Evolutionary conservation across 2,329 filamentous ascomycete species (phyloP).

Genomic region (Aspergillus sp.): DNA sequence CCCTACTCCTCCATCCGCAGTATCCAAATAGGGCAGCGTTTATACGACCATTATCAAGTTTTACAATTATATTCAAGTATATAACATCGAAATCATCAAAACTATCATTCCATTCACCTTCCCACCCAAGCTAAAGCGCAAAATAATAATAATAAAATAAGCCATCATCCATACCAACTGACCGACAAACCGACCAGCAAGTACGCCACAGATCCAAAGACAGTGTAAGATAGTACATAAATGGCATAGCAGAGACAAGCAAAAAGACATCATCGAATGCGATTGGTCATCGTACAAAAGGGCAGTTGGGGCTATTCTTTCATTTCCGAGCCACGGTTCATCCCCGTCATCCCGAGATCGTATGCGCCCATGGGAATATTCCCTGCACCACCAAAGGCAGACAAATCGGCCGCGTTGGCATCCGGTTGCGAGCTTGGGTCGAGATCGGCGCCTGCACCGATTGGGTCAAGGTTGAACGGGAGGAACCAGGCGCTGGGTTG

Average conservation of each 20-base stretch:
- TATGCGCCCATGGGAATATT: constrained; percentile 29
- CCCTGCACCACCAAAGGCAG: constrained; percentile 20
- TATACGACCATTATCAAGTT: too few species aligned
- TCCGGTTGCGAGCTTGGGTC: constrained; percentile 17
- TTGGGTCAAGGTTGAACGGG: constrained; percentile 84
- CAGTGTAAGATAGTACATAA: not conserved
- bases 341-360: constrained; percentile 26
- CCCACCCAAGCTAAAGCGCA: not conserved
- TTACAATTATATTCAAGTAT: too few species aligned
- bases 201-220: too few species aligned
- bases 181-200: too few species aligned
- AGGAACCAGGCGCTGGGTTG: constrained; percentile 78
- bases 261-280: not conserved
- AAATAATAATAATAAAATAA: not conserved
- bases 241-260: not conserved
- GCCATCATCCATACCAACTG: not conserved
- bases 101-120: too few species aligned
- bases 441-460: constrained; percentile 23
- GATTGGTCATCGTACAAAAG: not conserved
- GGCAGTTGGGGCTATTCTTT: not conserved
- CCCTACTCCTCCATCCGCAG: too few species aligned
- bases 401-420: constrained; percentile 18
- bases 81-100: too few species aligned
- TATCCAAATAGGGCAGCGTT: too few species aligned
- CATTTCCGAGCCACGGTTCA: constrained; percentile 18